Evolutionary conservation across 2,329 filamentous ascomycete species (phyloP).

Genomic region (Talaromyces sp.): DNA sequence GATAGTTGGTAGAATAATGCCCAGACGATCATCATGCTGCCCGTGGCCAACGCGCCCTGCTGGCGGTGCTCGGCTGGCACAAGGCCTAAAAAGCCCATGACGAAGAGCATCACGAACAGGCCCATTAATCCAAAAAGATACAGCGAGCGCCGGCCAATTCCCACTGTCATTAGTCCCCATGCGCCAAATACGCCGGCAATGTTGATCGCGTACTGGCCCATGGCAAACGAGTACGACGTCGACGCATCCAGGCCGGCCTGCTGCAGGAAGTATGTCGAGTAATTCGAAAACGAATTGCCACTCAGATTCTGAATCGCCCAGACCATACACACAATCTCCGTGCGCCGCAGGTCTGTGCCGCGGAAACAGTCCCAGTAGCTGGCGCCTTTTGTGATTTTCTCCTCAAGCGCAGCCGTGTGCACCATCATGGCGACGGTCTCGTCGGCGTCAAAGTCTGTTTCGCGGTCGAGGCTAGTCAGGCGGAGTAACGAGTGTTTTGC

Average conservation of each 20-base stretch:
- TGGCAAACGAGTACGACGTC: constrained; percentile 50
- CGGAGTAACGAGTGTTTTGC: constrained; percentile 39
- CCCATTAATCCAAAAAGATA: constrained; percentile 71
- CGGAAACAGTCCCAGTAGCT: constrained; percentile 79
- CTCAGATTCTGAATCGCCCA: constrained; percentile 61
- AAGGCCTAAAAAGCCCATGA: constrained; percentile 78
- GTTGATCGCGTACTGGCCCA: constrained; percentile 60
- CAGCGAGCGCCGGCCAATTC: constrained; percentile 67
- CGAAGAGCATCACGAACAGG: constrained; percentile 69
- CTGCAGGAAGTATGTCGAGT: constrained; percentile 55
- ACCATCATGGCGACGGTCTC: constrained; percentile 91
- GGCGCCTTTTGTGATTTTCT: constrained; percentile 66
- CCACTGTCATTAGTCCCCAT: constrained; percentile 71
- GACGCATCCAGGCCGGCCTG: constrained; percentile 48
- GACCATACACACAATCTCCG: constrained; percentile 63
- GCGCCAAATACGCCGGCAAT: constrained; percentile 76
- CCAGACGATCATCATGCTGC: constrained; percentile 80
- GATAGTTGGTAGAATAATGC: constrained; percentile 78
- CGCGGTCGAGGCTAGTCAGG: constrained; percentile 42
- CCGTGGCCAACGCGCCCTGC: constrained; percentile 66
- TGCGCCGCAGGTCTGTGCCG: constrained; percentile 70
- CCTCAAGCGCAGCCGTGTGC: constrained; percentile 76
- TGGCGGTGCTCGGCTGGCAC: constrained; percentile 56
- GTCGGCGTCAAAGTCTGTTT: constrained; percentile 71
- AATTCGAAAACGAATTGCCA: constrained; percentile 59